Evolutionary conservation across 2,329 filamentous ascomycete species (phyloP), one percentile per base, ranked within the genome.

Genomic region (Aspergillus brasiliensis): DNA sequence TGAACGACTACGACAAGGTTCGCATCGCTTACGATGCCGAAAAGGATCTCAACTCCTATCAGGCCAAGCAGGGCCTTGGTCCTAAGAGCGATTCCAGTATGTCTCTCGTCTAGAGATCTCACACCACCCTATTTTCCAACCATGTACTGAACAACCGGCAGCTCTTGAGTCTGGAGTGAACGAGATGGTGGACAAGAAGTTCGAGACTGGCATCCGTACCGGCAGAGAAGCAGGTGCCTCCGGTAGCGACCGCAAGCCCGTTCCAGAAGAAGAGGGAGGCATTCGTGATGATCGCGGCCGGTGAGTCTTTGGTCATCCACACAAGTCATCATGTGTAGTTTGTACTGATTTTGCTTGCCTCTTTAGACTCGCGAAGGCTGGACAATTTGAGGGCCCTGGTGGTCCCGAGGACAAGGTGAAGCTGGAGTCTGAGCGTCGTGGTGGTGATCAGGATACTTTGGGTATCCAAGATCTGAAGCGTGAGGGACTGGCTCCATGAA

Each of bases 241-340:
- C 3, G 72, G 71, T 11, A 77, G 77, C 46, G 69, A 78, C 60
- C 73, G 73, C 63, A 74, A 71, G 51, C 71, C 73, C 8, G 77
- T 80, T 28, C 77, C 76, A 8, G 71, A 74, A 23, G 74, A 78
- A 21, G 77, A 80, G 59, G 78, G 78, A 42, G 78, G 78, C 7
- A 71, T 63, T 38, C 65, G 67, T 13, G 76, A 78, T 64, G 74
- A 72, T 59, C 70, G 73, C 27, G 71, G 75, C 59, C 67, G 74
- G 75, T 78, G 57, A 67, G 74, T 31, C n/a, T 23, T 15, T 6
- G 13, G 3, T 51, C 27, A 21, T 40, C 49, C 40, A 68, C 38
- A 63, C 27, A 19, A 48, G 2, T 23, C 15, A 28, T 34, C 28
- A 40, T 38, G 13, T 47, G 5, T 17, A 7, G 3, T 8, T 25